Evolutionary conservation across 2,329 filamentous ascomycete species (phyloP).

Genomic region (Plectosphaerella plurivora): DNA sequence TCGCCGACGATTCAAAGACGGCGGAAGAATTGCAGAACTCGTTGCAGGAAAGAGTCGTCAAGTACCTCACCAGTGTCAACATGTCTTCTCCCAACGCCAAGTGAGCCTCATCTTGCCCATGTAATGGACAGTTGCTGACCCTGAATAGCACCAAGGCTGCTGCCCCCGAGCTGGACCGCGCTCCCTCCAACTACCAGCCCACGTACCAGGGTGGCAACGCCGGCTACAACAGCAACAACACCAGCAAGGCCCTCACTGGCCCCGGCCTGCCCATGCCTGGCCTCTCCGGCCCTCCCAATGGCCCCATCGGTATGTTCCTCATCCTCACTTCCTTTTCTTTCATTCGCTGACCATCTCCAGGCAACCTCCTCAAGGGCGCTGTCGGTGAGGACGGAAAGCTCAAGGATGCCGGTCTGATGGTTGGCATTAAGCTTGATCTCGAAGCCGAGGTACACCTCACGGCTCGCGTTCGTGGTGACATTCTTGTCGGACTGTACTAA

Average conservation of each 20-base stretch:
- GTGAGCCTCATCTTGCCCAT: neutral
- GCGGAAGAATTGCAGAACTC: neutral
- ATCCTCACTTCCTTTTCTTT: neutral
- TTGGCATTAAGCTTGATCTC: slow-evolving; percentile 60
- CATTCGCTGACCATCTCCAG: slow-evolving; percentile 19
- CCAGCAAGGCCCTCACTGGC: slow-evolving; percentile 50
- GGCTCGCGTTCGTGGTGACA: slow-evolving; percentile 55
- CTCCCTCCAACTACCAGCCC: neutral
- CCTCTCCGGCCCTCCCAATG: slow-evolving; percentile 29
- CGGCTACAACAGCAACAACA: slow-evolving; percentile 5
- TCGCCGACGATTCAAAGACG: neutral
- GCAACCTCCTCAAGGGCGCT: slow-evolving; percentile 52
- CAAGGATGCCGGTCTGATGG: slow-evolving; percentile 52
- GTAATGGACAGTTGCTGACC: too few relatives aligned
- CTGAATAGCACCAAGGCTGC: slow-evolving; percentile 24
- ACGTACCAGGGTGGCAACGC: slow-evolving; percentile 28
- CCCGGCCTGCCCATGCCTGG: slow-evolving; percentile 35
- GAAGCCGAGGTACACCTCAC: slow-evolving; percentile 60
- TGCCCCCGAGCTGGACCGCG: slow-evolving; percentile 18
- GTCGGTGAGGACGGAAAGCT: slow-evolving; percentile 52
- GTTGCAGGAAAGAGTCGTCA: neutral
- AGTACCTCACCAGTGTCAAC: slow-evolving; percentile 24
- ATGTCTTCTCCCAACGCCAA: slow-evolving; percentile 29
- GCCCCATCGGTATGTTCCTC: slow-evolving; percentile 18
- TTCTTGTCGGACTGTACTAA: slow-evolving; percentile 53